Evolutionary conservation across 2,329 filamentous ascomycete genomes (phyloP).

Genomic region (Apiospora koreana): DNA sequence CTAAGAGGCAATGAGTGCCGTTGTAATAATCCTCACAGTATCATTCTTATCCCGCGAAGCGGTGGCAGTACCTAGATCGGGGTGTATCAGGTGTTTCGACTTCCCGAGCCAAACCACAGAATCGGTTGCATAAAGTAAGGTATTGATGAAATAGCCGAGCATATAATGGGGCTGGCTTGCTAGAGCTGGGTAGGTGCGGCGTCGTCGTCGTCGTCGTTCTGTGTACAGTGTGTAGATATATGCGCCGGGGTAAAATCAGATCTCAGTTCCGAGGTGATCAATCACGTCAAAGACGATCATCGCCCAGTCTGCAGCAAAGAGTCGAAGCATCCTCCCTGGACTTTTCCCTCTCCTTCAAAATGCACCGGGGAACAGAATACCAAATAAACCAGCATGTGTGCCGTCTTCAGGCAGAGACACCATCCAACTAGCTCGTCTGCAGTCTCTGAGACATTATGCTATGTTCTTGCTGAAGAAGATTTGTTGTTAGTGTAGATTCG

Average conservation of each 20-base stretch:
- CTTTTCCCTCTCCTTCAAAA: neutral
- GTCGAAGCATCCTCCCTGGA: neutral
- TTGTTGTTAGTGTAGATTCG: conserved; percentile 3
- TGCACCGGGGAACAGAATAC: neutral
- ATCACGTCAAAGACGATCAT: conserved; percentile 1
- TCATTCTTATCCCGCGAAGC: neutral
- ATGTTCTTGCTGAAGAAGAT: conserved; percentile 3
- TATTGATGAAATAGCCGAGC: neutral
- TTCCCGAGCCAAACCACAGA: neutral
- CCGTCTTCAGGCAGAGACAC: conserved; percentile 12
- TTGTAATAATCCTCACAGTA: neutral
- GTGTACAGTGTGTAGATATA: neutral
- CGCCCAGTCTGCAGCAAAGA: neutral
- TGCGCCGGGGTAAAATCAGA: neutral
- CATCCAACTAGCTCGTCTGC: neutral
- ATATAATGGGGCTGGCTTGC: neutral
- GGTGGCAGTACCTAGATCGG: neutral
- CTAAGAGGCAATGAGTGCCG: neutral
- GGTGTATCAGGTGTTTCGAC: neutral
- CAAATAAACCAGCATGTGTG: neutral
- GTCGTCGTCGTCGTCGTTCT: neutral
- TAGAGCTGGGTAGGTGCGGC: neutral
- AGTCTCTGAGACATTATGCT: neutral
- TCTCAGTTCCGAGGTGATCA: neutral
- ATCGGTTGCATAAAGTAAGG: no score